Evolutionary conservation across 495 filamentous ascomycete species (phyloP), one percentile per base, ranked within the genome.

Genomic region (Penicillium alfredii): DNA sequence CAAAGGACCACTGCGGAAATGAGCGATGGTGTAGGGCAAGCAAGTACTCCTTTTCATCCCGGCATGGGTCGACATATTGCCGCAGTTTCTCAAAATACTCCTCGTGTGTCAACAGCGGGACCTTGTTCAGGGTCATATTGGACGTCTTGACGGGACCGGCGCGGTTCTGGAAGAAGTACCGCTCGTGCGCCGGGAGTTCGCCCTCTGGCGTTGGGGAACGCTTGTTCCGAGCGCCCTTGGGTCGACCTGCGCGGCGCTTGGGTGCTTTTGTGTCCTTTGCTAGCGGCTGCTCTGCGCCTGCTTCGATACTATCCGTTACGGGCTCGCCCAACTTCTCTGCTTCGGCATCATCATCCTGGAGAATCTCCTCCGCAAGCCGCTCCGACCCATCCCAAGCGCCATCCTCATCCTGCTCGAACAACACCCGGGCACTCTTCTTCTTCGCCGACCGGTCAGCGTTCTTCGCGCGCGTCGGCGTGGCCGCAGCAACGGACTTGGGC

Each of bases 1-100:
- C 93, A 49, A 97, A 98, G 10, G 71, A 61, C 92, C 92, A 98
- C 55, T 97, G 92, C 8, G 81, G 72, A 55, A 94, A 97, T 10
- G 82, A 84, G 25, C 81, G 76, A 27, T 74, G 71, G 55, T 97
- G 89, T 14, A 94, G 65, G 12, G 80, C 72, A 36, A 81, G 68
- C 17, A 98, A 70, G 38, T 82, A 80, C 11, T 76, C 63, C 45
- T 82, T 74, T 33, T 88, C 82, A n/a, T 73, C 60, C 18, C 66
- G 64, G 55, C 93, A 92, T 0, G 79, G 79, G 46, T 93, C 84
- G 37, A 71, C 49, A 45, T 82, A 80, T 18, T 77, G 64, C 10
- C 72, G 73, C 14, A 86, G 66, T 23, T 85, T 56, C 22, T 78
- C 72, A 50, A 92, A 93, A 60, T 92, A 97, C 47, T 94, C 85